A percentile compares a stretch with the other conserved stretches of the same genome.
phyloP scores from a whole-genome alignment of 768 basidiomycete species.

The Gymnopilus dilepis region DNA sequence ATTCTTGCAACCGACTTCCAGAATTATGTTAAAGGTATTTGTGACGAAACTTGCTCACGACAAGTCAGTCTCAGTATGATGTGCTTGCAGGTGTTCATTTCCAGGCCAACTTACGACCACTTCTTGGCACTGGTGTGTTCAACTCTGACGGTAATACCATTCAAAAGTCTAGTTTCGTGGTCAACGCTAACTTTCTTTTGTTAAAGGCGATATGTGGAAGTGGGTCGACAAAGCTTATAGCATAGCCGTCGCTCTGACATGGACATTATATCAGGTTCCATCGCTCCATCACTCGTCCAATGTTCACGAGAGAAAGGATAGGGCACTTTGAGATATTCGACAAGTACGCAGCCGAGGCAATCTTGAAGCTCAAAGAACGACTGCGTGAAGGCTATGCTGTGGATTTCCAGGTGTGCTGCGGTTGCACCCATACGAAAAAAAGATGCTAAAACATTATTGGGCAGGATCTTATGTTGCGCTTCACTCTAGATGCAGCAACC shows the following conservation, averaged over 20 bases:
- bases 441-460: slow-evolving; percentile 21
- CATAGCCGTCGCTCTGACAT: neutral
- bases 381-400: neutral
- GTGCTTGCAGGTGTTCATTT: slow-evolving; percentile 45
- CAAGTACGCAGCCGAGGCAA: neutral
- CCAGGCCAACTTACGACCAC: slow-evolving; percentile 44
- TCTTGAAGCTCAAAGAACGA: neutral
- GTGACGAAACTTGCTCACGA: too few relatives aligned
- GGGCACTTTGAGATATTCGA: slow-evolving; percentile 15
- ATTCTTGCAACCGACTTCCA: slow-evolving; percentile 63
- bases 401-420: neutral
- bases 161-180: neutral
- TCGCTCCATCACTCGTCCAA: slow-evolving; percentile 36
- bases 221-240: slow-evolving; percentile 4
- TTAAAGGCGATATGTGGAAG: slow-evolving; percentile 44
- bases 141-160: slow-evolving; percentile 62
- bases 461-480: slow-evolving; percentile 49
- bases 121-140: slow-evolving; percentile 71
- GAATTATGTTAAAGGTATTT: slow-evolving; percentile 61
- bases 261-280: slow-evolving; percentile 49
- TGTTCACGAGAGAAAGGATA: slow-evolving; percentile 10
- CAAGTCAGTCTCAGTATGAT: too few relatives aligned
- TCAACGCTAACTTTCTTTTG: neutral
- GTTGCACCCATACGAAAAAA: too few relatives aligned
- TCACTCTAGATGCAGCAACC: slow-evolving; percentile 67